phyloP scores from a whole-genome alignment of 495 filamentous ascomycete genomes.

The Aspergillus conjunctus region DNA sequence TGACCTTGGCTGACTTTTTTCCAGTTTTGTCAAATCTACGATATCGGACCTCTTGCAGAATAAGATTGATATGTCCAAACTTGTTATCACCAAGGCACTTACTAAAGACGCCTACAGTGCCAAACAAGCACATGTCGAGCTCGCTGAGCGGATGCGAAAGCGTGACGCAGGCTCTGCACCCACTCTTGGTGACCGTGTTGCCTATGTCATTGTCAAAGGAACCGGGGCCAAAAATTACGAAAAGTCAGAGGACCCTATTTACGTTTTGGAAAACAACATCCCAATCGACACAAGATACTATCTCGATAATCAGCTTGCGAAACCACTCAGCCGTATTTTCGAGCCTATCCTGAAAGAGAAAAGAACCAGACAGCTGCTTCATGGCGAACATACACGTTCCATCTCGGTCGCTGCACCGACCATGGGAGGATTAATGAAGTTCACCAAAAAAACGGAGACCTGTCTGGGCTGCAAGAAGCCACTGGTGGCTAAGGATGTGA shows the following conservation, averaged over 20 bases:
- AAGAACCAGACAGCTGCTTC: conserved; percentile 78
- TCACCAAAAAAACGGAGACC: conserved; percentile 93
- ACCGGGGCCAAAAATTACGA: conserved; percentile 91
- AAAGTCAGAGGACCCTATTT: conserved; percentile 93
- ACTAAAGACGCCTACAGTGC: conserved; percentile 79
- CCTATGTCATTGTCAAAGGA: conserved; percentile 97
- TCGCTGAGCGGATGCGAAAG: conserved; percentile 93
- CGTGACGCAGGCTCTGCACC: conserved; percentile 94
- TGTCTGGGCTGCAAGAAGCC: conserved; percentile 99
- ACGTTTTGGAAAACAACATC: conserved; percentile 94
- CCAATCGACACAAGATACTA: conserved; percentile 99
- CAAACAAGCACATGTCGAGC: conserved; percentile 94
- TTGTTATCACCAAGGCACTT: conserved; percentile 97
- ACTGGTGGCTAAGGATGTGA: conserved; percentile 74
- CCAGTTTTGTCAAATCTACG: conserved; percentile 91
- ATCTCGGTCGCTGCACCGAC: conserved; percentile 88
- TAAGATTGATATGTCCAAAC: conserved; percentile 97
- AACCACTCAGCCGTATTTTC: conserved; percentile 93
- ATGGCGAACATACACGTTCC: conserved; percentile 88
- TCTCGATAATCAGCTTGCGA: conserved; percentile 96
- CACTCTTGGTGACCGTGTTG: conserved; percentile 92
- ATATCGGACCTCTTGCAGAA: conserved; percentile 96
- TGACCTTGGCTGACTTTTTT: conserved; percentile 14
- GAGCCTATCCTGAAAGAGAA: conserved; percentile 94
- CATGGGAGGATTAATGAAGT: conserved; percentile 95